Conservation (phyloP, 352 stramenopile species). For the Globisporangium yorkense region DNA sequence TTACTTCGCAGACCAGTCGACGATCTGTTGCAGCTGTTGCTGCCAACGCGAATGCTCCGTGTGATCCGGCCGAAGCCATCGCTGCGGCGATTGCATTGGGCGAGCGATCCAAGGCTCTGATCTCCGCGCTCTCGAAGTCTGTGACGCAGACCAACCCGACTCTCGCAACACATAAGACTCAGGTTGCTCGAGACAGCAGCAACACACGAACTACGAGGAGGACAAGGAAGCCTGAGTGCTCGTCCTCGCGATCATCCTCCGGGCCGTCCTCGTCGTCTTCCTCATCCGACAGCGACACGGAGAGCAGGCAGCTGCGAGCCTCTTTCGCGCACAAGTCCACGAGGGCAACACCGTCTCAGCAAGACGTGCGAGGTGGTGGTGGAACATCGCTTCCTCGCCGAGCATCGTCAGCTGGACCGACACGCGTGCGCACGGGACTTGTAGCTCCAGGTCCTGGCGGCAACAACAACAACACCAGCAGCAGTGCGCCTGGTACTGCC, state of each 20-base stretch:
- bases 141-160: not conserved
- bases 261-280: slow-evolving; percentile 10
- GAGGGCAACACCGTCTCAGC: not conserved
- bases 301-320: slow-evolving; percentile 3
- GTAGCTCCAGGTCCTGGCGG: not conserved
- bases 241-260: slow-evolving; percentile 20
- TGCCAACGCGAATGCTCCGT: not conserved
- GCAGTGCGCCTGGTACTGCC: slow-evolving; percentile 5
- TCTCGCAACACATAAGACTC: not conserved
- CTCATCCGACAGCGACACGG: slow-evolving; percentile 8
- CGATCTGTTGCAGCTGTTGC: not conserved
- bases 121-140: slow-evolving; percentile 22
- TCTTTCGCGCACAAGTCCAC: slow-evolving; percentile 1
- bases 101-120: slow-evolving; percentile 35
- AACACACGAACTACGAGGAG: not conserved
- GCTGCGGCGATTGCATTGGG: slow-evolving; percentile 27
- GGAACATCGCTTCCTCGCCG: slow-evolving; percentile 1
- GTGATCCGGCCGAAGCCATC: slow-evolving; percentile 15
- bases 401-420: slow-evolving; percentile 16
- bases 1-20: not conserved
- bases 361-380: not conserved
- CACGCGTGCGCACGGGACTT: slow-evolving; percentile 9
- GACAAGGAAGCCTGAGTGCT: slow-evolving; percentile 9
- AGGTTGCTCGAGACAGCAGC: not conserved
- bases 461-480: slow-evolving; percentile 2